phyloP scores from a whole-genome alignment of 805 yeast species.

The Blastobotrys peoriensis region DNA sequence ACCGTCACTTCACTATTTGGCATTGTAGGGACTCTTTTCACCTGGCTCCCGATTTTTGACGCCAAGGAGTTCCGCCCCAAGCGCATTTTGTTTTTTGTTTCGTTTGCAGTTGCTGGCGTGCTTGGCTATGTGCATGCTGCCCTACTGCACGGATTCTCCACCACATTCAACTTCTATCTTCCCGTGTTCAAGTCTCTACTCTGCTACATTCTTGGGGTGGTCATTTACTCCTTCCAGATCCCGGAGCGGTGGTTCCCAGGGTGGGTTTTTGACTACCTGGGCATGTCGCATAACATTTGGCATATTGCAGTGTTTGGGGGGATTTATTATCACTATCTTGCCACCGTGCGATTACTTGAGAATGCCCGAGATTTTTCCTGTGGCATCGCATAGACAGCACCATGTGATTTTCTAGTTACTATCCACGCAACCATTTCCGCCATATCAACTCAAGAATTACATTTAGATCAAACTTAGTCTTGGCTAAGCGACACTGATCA shows the following conservation, averaged over 20 bases:
- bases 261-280: conserved; percentile 33
- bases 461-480: too few relatives aligned
- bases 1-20: conserved; percentile 63
- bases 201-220: conserved; percentile 77
- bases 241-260: conserved; percentile 70
- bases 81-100: conserved; percentile 72
- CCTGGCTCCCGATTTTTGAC: conserved; percentile 92
- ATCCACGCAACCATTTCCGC: conserved; percentile 1
- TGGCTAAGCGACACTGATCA: too few relatives aligned
- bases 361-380: conserved; percentile 29
- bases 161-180: conserved; percentile 48
- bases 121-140: conserved; percentile 55
- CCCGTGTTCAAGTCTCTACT: conserved; percentile 69
- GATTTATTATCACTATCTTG: conserved; percentile 80
- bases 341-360: conserved; percentile 65
- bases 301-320: conserved; percentile 88
- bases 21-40: conserved; percentile 62
- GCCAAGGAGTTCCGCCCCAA: conserved; percentile 75
- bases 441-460: conserved; percentile 6
- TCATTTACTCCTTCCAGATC: conserved; percentile 77
- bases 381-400: conserved; percentile 1
- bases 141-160: conserved; percentile 47
- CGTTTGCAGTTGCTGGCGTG: conserved; percentile 71
- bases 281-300: conserved; percentile 98
- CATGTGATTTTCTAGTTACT: not conserved